Evolutionary conservation across 1,139 yeast genomes (phyloP), one percentile per base, ranked within the genome.

Genomic region (Saccharomyces hybrid): DNA sequence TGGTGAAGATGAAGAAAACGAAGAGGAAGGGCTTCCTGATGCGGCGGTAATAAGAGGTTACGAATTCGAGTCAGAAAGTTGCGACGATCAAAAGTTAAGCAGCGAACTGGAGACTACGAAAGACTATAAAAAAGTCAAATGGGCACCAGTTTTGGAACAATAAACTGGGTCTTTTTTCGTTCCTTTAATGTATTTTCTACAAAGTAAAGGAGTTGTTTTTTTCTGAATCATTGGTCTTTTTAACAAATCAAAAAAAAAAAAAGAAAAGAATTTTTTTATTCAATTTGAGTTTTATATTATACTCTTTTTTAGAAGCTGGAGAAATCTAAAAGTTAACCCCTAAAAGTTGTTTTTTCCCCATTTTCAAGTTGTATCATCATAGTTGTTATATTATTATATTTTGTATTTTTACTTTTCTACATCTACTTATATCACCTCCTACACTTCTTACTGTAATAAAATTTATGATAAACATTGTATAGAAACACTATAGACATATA

Each of bases 21-120:
- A 55, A 12, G 51, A 46, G 31, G 51, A 48, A 2, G 49, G 32
- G 9, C 21, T 51, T 11, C 56, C 56, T 12, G 65, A 62, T 34
- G 80, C 82, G 71, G 87, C 87, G 11, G 78, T 82, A 9, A 81
- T 82, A 24, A 75, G 79, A 64, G 82, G 83, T 21, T 60, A 54
- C 50, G 57, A 57, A 66, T 71, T 49, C 65, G 69, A 70, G 51
- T 38, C 24, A 12, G 21, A 16, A 38, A 38, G 21, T 31, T 24
- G 21, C 24, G 48, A 55, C 29, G 48, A 47, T 50, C 31, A 55
- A 49, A 48, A 46, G 29, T 49, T 42, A 59, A 51, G 51, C 38
- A 52, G 52, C 19, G 51, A 49, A 24, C n/a, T 28, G 8, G 32
- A 47, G 19, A 34, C 24, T 24, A 24, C n/a, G 14, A n/a, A 51